Evolutionary conservation across 345 rosid species (phyloP).

Genomic region (Gossypium arboreum): DNA sequence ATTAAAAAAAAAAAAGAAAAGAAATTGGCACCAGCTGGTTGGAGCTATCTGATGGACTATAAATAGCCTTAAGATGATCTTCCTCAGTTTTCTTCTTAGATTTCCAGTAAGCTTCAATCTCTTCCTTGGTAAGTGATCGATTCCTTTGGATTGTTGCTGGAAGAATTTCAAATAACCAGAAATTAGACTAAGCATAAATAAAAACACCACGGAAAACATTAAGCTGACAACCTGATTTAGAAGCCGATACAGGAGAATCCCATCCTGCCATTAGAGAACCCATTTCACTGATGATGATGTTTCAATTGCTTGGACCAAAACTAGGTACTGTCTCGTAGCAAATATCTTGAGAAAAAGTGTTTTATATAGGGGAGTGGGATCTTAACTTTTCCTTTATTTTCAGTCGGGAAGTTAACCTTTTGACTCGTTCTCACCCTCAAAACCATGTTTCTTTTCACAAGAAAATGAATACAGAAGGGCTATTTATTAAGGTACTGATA

Average conservation of each 20-base stretch:
- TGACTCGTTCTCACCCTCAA: background rate
- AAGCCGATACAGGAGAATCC: constrained; percentile 59
- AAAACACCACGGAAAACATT: background rate
- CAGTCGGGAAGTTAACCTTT: background rate
- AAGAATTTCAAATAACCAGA: background rate
- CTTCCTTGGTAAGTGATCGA: constrained; percentile 64
- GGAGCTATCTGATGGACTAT: constrained; percentile 19
- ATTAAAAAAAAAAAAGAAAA: no score
- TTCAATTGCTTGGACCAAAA: constrained; percentile 9
- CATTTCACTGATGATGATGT: constrained; percentile 33
- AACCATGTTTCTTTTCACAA: background rate
- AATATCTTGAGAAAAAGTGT: background rate
- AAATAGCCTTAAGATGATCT: constrained; percentile 45
- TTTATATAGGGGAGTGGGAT: background rate
- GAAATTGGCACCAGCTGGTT: background rate
- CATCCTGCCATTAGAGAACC: constrained; percentile 98
- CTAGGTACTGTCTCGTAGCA: background rate
- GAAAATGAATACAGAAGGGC: background rate
- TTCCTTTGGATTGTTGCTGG: constrained; percentile 52
- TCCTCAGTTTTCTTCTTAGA: constrained; percentile 56
- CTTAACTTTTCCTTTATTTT: constrained; percentile 9
- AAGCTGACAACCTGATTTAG: constrained; percentile 39
- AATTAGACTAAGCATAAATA: background rate
- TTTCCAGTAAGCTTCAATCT: constrained; percentile 74
- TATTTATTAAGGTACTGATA: no score